Evolutionary conservation across 2,329 filamentous ascomycete species (phyloP).

Genomic region (Berkeleyomyces basicola): DNA sequence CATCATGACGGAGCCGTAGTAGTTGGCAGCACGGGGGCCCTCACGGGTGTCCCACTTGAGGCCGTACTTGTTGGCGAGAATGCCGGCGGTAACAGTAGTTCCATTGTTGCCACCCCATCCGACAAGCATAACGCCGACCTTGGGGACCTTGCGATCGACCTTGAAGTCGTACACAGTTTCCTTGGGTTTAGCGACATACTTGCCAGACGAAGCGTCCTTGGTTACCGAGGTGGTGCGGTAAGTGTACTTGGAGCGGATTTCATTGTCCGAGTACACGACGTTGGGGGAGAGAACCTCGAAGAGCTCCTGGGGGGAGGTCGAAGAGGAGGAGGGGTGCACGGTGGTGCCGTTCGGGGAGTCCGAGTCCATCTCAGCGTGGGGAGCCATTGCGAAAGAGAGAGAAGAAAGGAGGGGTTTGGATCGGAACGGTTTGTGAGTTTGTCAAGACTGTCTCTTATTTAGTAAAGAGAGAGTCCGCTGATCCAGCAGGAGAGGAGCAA

Average conservation of each 20-base stretch:
- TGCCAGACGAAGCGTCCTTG: slow-evolving; percentile 48
- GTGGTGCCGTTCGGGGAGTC: slow-evolving; percentile 34
- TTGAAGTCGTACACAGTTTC: slow-evolving; percentile 95
- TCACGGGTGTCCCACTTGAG: slow-evolving; percentile 90
- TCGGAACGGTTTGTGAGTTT: slow-evolving; percentile 13
- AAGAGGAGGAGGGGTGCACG: slow-evolving; percentile 20
- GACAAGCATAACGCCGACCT: slow-evolving; percentile 92
- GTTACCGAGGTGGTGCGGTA: slow-evolving; percentile 86
- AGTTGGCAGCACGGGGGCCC: slow-evolving; percentile 72
- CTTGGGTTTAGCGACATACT: slow-evolving; percentile 68
- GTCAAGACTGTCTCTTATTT: slow-evolving; percentile 29
- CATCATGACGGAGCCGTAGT: slow-evolving; percentile 98
- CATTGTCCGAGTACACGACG: slow-evolving; percentile 71
- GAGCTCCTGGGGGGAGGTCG: slow-evolving; percentile 34
- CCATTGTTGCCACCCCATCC: slow-evolving; percentile 98
- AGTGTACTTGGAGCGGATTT: slow-evolving; percentile 87
- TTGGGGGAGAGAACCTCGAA: slow-evolving; percentile 89
- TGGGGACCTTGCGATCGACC: slow-evolving; percentile 82
- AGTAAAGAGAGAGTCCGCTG: slow-evolving; percentile 50
- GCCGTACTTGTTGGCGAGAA: slow-evolving; percentile 80
- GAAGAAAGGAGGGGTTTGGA: neutral
- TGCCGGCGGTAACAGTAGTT: slow-evolving; percentile 89
- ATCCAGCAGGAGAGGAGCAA: slow-evolving; percentile 74
- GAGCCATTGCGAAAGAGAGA: slow-evolving; percentile 50
- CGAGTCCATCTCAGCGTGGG: slow-evolving; percentile 56